Base-by-base conservation (phyloP, 1,139 yeast species). In the Suhomyces terraborum region DNA sequence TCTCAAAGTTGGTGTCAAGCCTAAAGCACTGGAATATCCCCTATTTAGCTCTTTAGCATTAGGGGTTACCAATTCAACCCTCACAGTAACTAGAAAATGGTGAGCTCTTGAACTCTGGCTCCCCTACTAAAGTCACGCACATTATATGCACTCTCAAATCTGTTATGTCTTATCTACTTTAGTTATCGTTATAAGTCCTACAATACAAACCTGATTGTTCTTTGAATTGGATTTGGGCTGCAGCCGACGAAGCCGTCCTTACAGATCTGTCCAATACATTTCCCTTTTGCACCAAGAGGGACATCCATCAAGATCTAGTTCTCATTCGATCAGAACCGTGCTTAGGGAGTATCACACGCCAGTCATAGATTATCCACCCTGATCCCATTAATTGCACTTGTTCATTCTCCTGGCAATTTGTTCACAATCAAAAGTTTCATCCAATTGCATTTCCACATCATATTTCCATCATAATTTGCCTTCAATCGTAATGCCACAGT, bases 401-500 rank as follows among this genome's bases (percentile, higher is more conserved):
- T 16, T 16, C 16, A 27, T 17, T n/a, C n/a, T n/a, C n/a, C n/a
- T n/a, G n/a, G n/a, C n/a, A n/a, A n/a, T n/a, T n/a, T n/a, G n/a
- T n/a, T n/a, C n/a, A n/a, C n/a, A n/a, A n/a, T n/a, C n/a, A n/a
- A n/a, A 13, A 6, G 12, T 6, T 10, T 23, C 8, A 23, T 13
- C 25, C 25, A 23, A 10, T 6, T 23, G 17, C 16, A 13, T 20
- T 20, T 12, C n/a, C n/a, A 8, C 8, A 4, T 10, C 24, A 20
- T 20, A 20, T 12, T 4, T 24, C 8, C 8, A 12, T 9, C 5
- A n/a, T 6, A 12, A 12, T 2, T 12, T 2, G 8, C 27, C 8
- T 19, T 30, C 32, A 20, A 30, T n/a, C n/a, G n/a, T 3, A 13
- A 38, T 38, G 41, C 82, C 85, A 36, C 82, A 72, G 55, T 86